Conservation (phyloP, 164 flowering plant species). For the Aristolochia californica region DNA sequence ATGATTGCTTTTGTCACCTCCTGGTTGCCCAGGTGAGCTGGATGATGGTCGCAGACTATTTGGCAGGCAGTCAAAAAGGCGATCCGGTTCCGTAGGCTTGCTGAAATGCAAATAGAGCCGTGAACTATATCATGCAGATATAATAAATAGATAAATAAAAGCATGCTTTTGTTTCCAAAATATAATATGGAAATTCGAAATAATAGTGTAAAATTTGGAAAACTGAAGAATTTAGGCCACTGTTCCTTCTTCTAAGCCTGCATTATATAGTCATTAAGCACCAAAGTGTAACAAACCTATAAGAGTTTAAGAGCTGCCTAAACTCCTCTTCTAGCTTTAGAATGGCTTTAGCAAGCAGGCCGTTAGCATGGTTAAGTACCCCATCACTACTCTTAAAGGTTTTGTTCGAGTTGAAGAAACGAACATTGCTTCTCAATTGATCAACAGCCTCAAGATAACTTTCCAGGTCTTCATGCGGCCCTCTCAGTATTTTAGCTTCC, state of each 20-base stretch:
- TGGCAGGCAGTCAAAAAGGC: slow-evolving; percentile 89
- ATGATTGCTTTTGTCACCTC: slow-evolving; percentile 22
- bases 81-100: slow-evolving; percentile 94
- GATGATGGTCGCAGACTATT: slow-evolving; percentile 62
- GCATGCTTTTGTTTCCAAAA: too few relatives aligned
- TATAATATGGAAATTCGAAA: too few relatives aligned
- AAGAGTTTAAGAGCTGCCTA: slow-evolving; percentile 48
- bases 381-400: slow-evolving; percentile 70
- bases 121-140: neutral
- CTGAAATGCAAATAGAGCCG: slow-evolving; percentile 32
- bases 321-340: slow-evolving; percentile 90
- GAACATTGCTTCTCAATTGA: slow-evolving; percentile 57
- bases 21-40: slow-evolving; percentile 46
- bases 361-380: slow-evolving; percentile 67
- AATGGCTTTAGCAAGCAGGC: slow-evolving; percentile 68
- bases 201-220: too few relatives aligned
- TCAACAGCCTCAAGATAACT: slow-evolving; percentile 86
- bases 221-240: too few relatives aligned
- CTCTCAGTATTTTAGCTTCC: slow-evolving; percentile 81
- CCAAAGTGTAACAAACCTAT: slow-evolving; percentile 47
- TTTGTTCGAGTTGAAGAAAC: slow-evolving; percentile 65
- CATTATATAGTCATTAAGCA: neutral
- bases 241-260: neutral
- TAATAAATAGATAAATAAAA: too few relatives aligned
- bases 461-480: slow-evolving; percentile 94